Conservation (phyloP, 2,329 filamentous ascomycete genomes). For the Neofusicoccum laricinum region DNA sequence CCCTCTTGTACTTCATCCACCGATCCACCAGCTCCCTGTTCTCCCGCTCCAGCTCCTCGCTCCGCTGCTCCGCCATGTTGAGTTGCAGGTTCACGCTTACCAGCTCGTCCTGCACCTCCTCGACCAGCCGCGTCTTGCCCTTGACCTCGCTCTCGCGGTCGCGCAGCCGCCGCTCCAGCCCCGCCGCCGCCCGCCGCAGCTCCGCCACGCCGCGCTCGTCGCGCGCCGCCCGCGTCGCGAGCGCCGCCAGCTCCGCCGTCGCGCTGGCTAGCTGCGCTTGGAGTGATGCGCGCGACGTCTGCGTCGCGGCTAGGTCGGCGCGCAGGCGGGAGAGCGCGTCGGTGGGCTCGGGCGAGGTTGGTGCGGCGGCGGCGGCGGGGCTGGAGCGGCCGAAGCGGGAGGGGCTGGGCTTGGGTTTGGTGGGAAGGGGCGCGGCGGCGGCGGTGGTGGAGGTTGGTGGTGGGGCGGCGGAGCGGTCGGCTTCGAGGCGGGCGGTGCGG, state of each 20-base stretch:
- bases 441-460: slow-evolving; percentile 21
- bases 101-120: slow-evolving; percentile 90
- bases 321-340: slow-evolving; percentile 33
- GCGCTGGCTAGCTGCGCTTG: slow-evolving; percentile 62
- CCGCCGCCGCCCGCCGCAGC: slow-evolving; percentile 52
- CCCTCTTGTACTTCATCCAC: slow-evolving; percentile 85
- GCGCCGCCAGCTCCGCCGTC: slow-evolving; percentile 61
- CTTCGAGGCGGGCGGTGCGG: slow-evolving; percentile 30
- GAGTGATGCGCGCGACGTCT: slow-evolving; percentile 69
- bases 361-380: slow-evolving; percentile 23
- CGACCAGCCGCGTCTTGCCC: slow-evolving; percentile 78
- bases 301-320: slow-evolving; percentile 71
- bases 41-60: slow-evolving; percentile 70
- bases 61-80: slow-evolving; percentile 76
- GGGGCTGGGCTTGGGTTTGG: slow-evolving; percentile 5
- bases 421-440: slow-evolving; percentile 11
- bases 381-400: slow-evolving; percentile 22
- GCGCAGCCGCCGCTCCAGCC: slow-evolving; percentile 64
- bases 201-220: slow-evolving; percentile 61
- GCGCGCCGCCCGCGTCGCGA: slow-evolving; percentile 59
- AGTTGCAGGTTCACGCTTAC: slow-evolving; percentile 83
- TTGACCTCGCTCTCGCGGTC: slow-evolving; percentile 83
- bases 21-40: slow-evolving; percentile 86
- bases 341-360: slow-evolving; percentile 22
- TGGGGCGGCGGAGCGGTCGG: slow-evolving; percentile 27